phyloP scores from a whole-genome alignment of 1,284 basidiomycete genomes.

The Apiotrichum brassicae region DNA sequence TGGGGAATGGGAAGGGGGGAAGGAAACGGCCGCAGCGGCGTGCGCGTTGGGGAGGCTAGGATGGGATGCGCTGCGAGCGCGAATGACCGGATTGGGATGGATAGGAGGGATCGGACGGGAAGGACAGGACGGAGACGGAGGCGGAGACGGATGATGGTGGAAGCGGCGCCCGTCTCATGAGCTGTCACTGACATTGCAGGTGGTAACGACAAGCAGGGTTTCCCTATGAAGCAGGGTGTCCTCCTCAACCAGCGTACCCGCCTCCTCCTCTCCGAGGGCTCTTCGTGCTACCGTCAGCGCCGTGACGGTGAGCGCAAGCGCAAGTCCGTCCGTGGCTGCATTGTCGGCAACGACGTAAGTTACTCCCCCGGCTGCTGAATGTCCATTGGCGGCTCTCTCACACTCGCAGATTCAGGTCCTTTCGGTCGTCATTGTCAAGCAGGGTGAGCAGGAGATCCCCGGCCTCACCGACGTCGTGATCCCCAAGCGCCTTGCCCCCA shows the following conservation, averaged over 20 bases:
- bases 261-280: conserved; percentile 88
- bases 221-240: conserved; percentile 92
- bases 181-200: conserved; percentile 12
- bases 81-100: too few species aligned
- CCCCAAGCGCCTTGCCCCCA: conserved; percentile 81
- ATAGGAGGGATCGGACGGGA: neutral
- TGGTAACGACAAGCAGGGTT: conserved; percentile 50
- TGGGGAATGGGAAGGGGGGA: too few species aligned
- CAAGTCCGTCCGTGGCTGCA: conserved; percentile 98
- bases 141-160: neutral
- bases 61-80: too few species aligned
- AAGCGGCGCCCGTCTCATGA: conserved; percentile 32
- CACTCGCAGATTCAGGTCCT: conserved; percentile 68
- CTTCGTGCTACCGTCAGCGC: conserved; percentile 95
- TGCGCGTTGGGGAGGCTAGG: too few species aligned
- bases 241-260: conserved; percentile 89
- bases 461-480: conserved; percentile 89
- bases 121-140: neutral
- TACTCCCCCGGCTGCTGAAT: neutral
- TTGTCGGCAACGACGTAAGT: conserved; percentile 75
- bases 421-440: conserved; percentile 92
- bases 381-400: neutral
- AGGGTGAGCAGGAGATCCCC: conserved; percentile 86
- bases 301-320: conserved; percentile 94
- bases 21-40: neutral